Base-by-base conservation (phyloP, 1,284 basidiomycete genomes). In the Ustanciosporium gigantosporum region DNA sequence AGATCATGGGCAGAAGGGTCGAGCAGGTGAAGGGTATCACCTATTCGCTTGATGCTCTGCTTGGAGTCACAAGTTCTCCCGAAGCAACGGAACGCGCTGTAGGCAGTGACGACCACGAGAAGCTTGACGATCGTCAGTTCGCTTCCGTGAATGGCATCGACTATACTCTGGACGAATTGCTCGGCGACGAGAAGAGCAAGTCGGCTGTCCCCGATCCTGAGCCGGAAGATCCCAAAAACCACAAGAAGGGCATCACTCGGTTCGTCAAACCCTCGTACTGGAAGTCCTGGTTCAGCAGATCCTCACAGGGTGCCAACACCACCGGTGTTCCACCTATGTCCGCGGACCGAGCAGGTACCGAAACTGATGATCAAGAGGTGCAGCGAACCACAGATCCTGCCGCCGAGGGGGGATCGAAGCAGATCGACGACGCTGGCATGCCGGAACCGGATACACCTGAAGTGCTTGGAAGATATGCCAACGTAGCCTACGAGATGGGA, bases 11-110 rank as follows among this genome's bases (percentile, higher is more conserved):
- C 41, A 78, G 81, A 34, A 85, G 86, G 23, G 90, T 98, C 34
- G 93, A 96, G 78, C 93, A 97, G 80, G 91, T 99, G 74, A 99
- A 98, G 79, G 94, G 94, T 15, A 68, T 95, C 62, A 97, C 91
- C 1, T 97, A 97, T 75, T 95, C 91, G 6, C 84, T 98, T 20
- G 89, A 94, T 65, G 92, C 93, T 0, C 82, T 98, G 0, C 85
- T 97, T 2, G 67, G 67, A 22, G 55, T 55, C 9, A 56, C 46
- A 22, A 66, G 64, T 35, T 31, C 40, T 14, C 69, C 73, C 5
- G 56, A 69, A 32, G 44, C 65, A 2, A 66, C 60, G 16, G 70
- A 69, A 25, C 62, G 49, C 17, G 59, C 41, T 9, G 52, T 47
- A 5, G 42, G 29, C 41, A 25, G 31, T 19, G 29, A 27, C 9